Percentiles rank a stretch among this genome's conserved stretches.
These are phyloP conservation scores for Malassezia dermatis DNA, from an alignment of 1,284 basidiomycete genomes.

Conservation along the genomic window DNA sequence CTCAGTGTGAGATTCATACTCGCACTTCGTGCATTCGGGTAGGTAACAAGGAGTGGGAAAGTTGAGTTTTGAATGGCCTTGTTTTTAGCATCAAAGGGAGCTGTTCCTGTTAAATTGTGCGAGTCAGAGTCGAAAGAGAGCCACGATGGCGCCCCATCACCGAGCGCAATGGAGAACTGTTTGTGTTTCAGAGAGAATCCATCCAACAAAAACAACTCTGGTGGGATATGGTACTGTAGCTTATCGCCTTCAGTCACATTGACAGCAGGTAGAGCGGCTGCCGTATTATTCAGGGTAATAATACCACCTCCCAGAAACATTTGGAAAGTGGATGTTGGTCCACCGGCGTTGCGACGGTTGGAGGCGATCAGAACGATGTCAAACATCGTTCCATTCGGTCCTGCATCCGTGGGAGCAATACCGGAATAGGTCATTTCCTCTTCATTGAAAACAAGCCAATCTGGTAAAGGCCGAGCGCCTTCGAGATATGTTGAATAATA, in stretches of 20 bases:
- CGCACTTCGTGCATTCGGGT: constrained; percentile 51
- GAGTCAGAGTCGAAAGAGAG: not conserved
- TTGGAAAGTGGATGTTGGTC: constrained; percentile 26
- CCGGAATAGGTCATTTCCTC: constrained; percentile 66
- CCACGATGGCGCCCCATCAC: constrained; percentile 21
- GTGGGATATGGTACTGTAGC: constrained; percentile 12
- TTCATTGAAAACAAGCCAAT: constrained; percentile 63
- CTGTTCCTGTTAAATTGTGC: constrained; percentile 6
- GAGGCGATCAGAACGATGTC: constrained; percentile 35
- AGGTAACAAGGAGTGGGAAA: not conserved
- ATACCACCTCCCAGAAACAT: constrained; percentile 26
- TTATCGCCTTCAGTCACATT: constrained; percentile 32
- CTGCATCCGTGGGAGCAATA: constrained; percentile 55
- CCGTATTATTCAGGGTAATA: constrained; percentile 20
- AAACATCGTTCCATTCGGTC: constrained; percentile 29
- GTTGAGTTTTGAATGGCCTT: constrained; percentile 4
- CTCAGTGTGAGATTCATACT: constrained; percentile 49
- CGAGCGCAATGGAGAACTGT: constrained; percentile 54
- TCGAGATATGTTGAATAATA: constrained; percentile 61
- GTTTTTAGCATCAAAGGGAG: not conserved
- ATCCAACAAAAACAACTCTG: constrained; percentile 8
- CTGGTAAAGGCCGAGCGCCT: constrained; percentile 62
- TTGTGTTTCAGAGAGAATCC: constrained; percentile 52
- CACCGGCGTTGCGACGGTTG: constrained; percentile 31
- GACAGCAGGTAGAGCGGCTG: constrained; percentile 51